A percentile compares a stretch with the other conserved stretches of the same genome.
Evolutionary conservation across 768 basidiomycete genomes (phyloP).

Genomic region (Hygrophorus pudorinus): DNA sequence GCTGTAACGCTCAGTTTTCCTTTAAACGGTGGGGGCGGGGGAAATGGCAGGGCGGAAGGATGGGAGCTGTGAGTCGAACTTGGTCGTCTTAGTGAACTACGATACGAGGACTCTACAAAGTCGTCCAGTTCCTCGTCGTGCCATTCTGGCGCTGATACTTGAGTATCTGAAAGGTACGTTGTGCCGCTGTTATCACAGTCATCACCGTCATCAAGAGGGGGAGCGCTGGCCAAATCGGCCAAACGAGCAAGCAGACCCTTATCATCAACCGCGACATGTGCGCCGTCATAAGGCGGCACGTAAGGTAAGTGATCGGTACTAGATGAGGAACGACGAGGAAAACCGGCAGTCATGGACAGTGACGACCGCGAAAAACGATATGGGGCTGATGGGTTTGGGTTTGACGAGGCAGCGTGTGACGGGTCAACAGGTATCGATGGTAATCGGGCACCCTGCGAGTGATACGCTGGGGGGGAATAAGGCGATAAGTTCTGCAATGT

Average conservation of each 20-base stretch:
- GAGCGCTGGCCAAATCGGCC: constrained; percentile 41
- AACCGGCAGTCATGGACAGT: not conserved
- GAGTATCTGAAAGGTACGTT: constrained; percentile 10
- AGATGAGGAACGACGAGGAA: not conserved
- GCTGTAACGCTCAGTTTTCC: constrained; percentile 28
- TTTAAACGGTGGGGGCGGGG: constrained; percentile 37
- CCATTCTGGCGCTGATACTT: constrained; percentile 44
- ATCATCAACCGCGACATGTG: constrained; percentile 62
- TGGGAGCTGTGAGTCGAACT: not conserved
- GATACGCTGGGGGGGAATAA: constrained; percentile 36
- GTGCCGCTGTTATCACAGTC: constrained; percentile 9
- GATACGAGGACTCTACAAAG: constrained; percentile 12
- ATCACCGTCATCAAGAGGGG: constrained; percentile 13
- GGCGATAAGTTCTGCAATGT: not conserved
- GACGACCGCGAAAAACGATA: not conserved
- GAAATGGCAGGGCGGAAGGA: constrained; percentile 16
- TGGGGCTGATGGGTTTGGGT: constrained; percentile 9
- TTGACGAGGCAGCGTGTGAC: constrained; percentile 8
- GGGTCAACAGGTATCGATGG: constrained; percentile 3
- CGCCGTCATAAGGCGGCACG: constrained; percentile 22
- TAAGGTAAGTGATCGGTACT: constrained; percentile 19
- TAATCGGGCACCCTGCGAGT: constrained; percentile 6
- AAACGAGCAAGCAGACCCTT: constrained; percentile 47
- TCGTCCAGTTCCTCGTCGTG: constrained; percentile 38
- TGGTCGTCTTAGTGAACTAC: not conserved